These are phyloP conservation scores for Mimosa pudica DNA, from an alignment of 306 rosid species.

Conservation along the genomic window DNA sequence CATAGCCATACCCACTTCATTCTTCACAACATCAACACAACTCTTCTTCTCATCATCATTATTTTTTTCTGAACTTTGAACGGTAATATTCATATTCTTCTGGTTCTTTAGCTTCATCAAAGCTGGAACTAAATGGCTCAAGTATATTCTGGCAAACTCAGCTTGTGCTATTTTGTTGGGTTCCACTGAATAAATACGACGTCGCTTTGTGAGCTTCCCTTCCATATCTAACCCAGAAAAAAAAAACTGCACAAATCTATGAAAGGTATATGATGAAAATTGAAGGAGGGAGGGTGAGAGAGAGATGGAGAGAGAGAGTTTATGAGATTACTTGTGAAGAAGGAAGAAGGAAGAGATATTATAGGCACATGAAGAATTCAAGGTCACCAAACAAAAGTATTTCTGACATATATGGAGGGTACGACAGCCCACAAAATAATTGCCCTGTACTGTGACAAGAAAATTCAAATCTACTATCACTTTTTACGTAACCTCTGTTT, in stretches of 20 bases:
- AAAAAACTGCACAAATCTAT: background rate
- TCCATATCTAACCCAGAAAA: conserved; percentile 14
- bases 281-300: background rate
- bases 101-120: conserved; percentile 41
- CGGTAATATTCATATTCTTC: background rate
- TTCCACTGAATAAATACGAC: conserved; percentile 52
- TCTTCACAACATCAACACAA: conserved; percentile 38
- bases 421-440: background rate
- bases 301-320: background rate
- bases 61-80: conserved; percentile 8
- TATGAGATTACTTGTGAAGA: background rate
- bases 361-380: background rate
- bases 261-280: background rate
- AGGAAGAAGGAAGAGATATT: background rate
- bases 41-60: background rate
- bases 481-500: background rate
- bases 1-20: conserved; percentile 78
- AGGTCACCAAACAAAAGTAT: background rate
- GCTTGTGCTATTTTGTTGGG: conserved; percentile 44
- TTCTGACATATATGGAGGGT: background rate
- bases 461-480: background rate
- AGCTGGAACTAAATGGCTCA: conserved; percentile 55
- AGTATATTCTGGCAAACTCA: conserved; percentile 54
- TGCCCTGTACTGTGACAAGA: background rate
- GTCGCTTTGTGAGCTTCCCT: conserved; percentile 42